Conservation (phyloP, 2,329 filamentous ascomycete genomes). For the Aureobasidium sp. region DNA sequence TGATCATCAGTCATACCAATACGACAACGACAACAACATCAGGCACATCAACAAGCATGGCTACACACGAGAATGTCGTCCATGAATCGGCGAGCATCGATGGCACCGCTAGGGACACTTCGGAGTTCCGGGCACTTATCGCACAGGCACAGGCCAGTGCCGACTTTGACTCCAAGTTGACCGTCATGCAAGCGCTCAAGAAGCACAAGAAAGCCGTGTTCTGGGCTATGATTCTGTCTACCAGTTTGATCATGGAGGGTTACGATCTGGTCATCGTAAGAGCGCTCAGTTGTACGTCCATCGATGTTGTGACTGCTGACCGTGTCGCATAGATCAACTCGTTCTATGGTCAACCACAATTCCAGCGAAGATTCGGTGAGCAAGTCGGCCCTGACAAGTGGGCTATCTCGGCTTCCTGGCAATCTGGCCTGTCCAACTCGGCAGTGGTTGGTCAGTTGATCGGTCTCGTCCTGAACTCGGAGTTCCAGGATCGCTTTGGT, state of each 20-base stretch:
- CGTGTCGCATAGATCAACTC: constrained; percentile 52
- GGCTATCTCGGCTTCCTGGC: constrained; percentile 32
- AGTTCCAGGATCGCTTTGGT: not conserved
- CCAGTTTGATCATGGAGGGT: constrained; percentile 52
- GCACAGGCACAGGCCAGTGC: not conserved
- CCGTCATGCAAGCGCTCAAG: constrained; percentile 22
- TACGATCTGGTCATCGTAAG: not conserved
- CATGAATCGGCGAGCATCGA: not conserved
- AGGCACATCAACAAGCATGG: not conserved
- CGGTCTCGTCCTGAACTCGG: not conserved
- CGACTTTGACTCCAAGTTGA: not conserved
- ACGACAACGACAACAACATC: not conserved
- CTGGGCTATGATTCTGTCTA: constrained; percentile 55
- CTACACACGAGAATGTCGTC: not conserved
- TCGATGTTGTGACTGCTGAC: constrained; percentile 48
- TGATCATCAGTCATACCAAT: not conserved
- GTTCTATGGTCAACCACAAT: constrained; percentile 51
- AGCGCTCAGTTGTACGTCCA: not conserved
- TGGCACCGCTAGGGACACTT: not conserved
- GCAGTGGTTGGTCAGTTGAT: not conserved
- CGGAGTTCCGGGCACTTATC: not conserved
- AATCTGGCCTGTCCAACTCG: constrained; percentile 26
- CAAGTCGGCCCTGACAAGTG: constrained; percentile 29
- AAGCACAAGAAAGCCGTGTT: constrained; percentile 40
- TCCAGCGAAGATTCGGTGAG: constrained; percentile 48